phyloP scores from a whole-genome alignment of 2,329 filamentous ascomycete genomes.

The Fusarium verticillioides region DNA sequence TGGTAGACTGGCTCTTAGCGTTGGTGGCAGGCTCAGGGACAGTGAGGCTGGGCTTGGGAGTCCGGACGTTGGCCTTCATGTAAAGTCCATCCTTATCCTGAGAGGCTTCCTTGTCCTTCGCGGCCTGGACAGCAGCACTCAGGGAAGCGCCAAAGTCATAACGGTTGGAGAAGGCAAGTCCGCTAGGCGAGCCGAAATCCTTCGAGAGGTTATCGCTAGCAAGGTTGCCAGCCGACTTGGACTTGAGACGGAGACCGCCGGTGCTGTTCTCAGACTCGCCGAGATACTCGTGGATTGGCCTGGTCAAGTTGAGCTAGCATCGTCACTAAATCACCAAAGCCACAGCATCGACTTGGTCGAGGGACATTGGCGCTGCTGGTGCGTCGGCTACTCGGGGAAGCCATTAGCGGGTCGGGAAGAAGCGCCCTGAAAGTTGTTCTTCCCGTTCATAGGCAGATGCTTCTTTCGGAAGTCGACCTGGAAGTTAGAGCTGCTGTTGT shows the following conservation, averaged over 20 bases:
- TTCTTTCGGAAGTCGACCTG: slow-evolving; percentile 94
- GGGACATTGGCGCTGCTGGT: slow-evolving; percentile 54
- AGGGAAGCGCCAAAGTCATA: slow-evolving; percentile 98
- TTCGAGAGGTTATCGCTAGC: slow-evolving; percentile 70
- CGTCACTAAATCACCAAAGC: slow-evolving; percentile 76
- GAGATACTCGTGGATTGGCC: slow-evolving; percentile 69
- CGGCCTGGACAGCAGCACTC: slow-evolving; percentile 80
- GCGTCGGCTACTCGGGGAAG: slow-evolving; percentile 73
- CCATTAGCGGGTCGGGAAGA: slow-evolving; percentile 62
- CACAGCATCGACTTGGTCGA: slow-evolving; percentile 64
- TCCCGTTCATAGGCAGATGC: slow-evolving; percentile 69
- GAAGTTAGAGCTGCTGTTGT: slow-evolving; percentile 87
- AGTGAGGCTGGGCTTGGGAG: slow-evolving; percentile 43
- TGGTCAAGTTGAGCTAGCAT: slow-evolving; percentile 67
- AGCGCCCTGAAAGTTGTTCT: slow-evolving; percentile 63
- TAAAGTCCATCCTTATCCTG: slow-evolving; percentile 69
- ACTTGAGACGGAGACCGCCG: slow-evolving; percentile 75
- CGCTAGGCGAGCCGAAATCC: slow-evolving; percentile 65
- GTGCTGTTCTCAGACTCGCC: slow-evolving; percentile 68
- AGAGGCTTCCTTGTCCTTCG: slow-evolving; percentile 72
- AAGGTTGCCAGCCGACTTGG: slow-evolving; percentile 71
- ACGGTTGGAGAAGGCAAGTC: slow-evolving; percentile 86
- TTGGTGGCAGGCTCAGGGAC: slow-evolving; percentile 33
- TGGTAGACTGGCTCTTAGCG: slow-evolving; percentile 28
- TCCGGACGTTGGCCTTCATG: slow-evolving; percentile 61